A percentile compares a stretch with the other conserved stretches of the same genome.
These are phyloP conservation scores for Carallia brachiata DNA, from an alignment of 345 rosid genomes.

Conservation along the genomic window DNA sequence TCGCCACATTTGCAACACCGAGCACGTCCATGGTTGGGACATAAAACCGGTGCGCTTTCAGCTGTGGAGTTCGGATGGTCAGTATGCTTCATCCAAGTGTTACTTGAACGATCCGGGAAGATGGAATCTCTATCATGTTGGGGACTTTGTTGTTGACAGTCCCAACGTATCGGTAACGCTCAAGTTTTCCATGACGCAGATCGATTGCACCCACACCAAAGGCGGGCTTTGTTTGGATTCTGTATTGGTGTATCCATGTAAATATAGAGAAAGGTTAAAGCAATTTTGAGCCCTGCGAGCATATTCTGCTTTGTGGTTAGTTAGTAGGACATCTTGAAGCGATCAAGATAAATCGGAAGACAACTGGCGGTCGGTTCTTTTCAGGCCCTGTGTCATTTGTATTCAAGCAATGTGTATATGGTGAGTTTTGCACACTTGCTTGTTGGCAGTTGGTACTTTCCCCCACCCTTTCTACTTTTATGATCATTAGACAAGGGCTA, in stretches of 20 bases:
- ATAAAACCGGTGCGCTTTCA: constrained; percentile 75
- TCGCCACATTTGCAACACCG: constrained; percentile 61
- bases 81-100: constrained; percentile 48
- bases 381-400: background rate
- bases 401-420: constrained; percentile 1
- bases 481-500: too few relatives aligned
- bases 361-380: constrained; percentile 4
- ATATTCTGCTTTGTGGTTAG: constrained; percentile 11
- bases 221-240: constrained; percentile 86
- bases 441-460: background rate
- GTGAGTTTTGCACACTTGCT: background rate
- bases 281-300: constrained; percentile 38
- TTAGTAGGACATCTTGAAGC: constrained; percentile 14
- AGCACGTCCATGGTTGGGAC: constrained; percentile 91
- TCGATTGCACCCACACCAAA: constrained; percentile 93
- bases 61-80: constrained; percentile 74
- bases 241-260: constrained; percentile 59
- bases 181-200: constrained; percentile 76
- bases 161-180: constrained; percentile 31
- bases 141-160: constrained; percentile 61
- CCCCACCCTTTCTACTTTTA: background rate
- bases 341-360: constrained; percentile 1
- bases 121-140: constrained; percentile 72
- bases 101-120: constrained; percentile 52
- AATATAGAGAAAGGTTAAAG: constrained; percentile 39